A percentile compares a stretch with the other conserved stretches of the same genome.
Evolutionary conservation across 2,329 filamentous ascomycete species (phyloP).

Genomic region (Arthrobotrys iridis): DNA sequence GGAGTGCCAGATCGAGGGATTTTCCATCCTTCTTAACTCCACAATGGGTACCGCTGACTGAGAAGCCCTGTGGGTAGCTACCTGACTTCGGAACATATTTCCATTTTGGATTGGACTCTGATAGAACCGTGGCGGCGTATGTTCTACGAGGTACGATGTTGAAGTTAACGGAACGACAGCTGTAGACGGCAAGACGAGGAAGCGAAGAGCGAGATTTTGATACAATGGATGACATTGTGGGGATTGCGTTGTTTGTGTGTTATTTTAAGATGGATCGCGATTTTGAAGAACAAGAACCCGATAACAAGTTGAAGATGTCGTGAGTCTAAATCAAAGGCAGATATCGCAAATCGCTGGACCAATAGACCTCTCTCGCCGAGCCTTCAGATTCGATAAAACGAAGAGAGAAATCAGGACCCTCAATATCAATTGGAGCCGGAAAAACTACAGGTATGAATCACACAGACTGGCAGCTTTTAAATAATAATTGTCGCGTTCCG

Average conservation of each 20-base stretch:
- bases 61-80: conserved; percentile 89
- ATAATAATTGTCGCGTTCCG: conserved; percentile 6
- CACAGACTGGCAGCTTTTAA: not conserved
- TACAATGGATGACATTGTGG: conserved; percentile 31
- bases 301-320: not conserved
- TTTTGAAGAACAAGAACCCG: not conserved
- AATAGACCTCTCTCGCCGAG: not conserved
- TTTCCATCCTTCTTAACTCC: conserved; percentile 95
- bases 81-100: conserved; percentile 89
- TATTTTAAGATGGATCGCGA: conserved; percentile 16
- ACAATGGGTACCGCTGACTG: conserved; percentile 84
- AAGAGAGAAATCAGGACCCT: not conserved
- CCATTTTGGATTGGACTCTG: conserved; percentile 74
- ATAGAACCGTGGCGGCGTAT: conserved; percentile 63
- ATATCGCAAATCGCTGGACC: not conserved
- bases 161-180: not conserved
- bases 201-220: conserved; percentile 27
- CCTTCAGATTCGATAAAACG: not conserved
- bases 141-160: conserved; percentile 56
- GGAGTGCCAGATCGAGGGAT: conserved; percentile 85
- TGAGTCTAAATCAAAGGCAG: not conserved
- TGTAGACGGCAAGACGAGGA: not conserved
- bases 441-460: conserved; percentile 14
- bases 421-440: conserved; percentile 7
- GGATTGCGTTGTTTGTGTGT: conserved; percentile 38